A percentile compares a stretch with the other conserved stretches of the same genome.
phyloP scores from a whole-genome alignment of 1,284 basidiomycete genomes.

The Cerioporus squamosus region DNA sequence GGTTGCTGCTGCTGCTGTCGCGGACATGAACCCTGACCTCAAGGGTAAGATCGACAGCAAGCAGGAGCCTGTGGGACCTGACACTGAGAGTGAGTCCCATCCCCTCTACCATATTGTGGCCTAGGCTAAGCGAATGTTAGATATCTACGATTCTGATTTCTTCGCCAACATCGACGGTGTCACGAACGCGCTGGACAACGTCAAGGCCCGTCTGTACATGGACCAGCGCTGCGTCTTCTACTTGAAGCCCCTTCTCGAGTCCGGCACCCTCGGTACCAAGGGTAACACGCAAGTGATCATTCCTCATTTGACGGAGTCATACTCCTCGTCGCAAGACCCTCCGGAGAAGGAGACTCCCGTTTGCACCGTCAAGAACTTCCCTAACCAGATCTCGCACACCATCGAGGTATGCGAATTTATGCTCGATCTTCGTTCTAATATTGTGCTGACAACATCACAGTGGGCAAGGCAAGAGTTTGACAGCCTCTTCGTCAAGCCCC shows the following conservation, averaged over 20 bases:
- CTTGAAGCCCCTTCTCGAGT: conserved; percentile 95
- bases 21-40: conserved; percentile 96
- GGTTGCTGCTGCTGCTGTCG: conserved; percentile 90
- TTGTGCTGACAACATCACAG: conserved; percentile 42
- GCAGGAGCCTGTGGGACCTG: conserved; percentile 94
- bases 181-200: conserved; percentile 99
- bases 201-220: conserved; percentile 97
- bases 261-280: conserved; percentile 98
- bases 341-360: conserved; percentile 98
- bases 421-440: too few relatives aligned
- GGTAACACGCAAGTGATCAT: conserved; percentile 98
- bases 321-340: conserved; percentile 98
- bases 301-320: conserved; percentile 96
- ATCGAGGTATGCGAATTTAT: conserved; percentile 70
- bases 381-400: conserved; percentile 98
- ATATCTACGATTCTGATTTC: conserved; percentile 89
- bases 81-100: conserved; percentile 81
- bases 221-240: conserved; percentile 98
- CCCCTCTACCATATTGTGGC: not conserved
- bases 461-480: conserved; percentile 97
- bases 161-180: conserved; percentile 91
- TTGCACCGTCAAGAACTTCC: conserved; percentile 99
- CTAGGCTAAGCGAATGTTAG: conserved; percentile 44
- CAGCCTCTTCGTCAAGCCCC: conserved; percentile 91
- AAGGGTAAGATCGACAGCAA: conserved; percentile 87